A percentile compares a stretch with the other conserved stretches of the same genome.
Evolutionary conservation across 2,329 filamentous ascomycete genomes (phyloP).

Genomic region (Xylaria sp.): DNA sequence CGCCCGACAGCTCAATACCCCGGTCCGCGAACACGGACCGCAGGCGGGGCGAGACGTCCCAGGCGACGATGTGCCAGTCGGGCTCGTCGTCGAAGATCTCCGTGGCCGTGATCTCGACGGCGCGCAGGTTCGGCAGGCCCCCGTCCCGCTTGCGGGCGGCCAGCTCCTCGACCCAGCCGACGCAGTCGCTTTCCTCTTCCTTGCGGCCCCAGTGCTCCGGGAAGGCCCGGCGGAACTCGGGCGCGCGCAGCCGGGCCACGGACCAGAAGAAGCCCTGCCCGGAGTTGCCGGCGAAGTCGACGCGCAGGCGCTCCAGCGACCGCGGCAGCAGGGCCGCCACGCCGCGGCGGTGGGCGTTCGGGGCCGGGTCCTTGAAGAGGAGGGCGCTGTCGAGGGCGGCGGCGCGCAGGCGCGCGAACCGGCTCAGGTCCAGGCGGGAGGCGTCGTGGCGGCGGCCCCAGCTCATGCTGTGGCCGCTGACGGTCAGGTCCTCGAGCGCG

Average conservation of each 20-base stretch:
- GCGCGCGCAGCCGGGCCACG: neutral
- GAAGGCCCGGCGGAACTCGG: neutral
- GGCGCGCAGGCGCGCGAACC: slow-evolving; percentile 1
- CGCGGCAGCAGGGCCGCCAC: slow-evolving; percentile 8
- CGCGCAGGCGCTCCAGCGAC: neutral
- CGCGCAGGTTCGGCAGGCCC: neutral
- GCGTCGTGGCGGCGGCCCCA: slow-evolving; percentile 1
- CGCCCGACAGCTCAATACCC: slow-evolving; percentile 1
- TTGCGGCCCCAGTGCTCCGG: neutral
- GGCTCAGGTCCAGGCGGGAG: slow-evolving; percentile 9
- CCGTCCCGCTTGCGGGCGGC: neutral
- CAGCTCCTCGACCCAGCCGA: slow-evolving; percentile 8
- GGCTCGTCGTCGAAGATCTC: neutral
- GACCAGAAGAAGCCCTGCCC: slow-evolving; percentile 11
- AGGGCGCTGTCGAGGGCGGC: neutral
- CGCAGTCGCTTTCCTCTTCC: neutral
- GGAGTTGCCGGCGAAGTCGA: slow-evolving; percentile 1
- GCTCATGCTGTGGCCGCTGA: too few species aligned
- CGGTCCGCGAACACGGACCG: neutral
- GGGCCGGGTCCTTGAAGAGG: neutral
- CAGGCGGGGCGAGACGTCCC: slow-evolving; percentile 8
- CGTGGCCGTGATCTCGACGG: neutral
- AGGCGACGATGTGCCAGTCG: slow-evolving; percentile 9
- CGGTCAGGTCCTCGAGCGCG: too few species aligned
- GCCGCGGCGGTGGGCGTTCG: neutral